Conservation (phyloP, 352 stramenopile species). For the Phytopythium boreale region DNA sequence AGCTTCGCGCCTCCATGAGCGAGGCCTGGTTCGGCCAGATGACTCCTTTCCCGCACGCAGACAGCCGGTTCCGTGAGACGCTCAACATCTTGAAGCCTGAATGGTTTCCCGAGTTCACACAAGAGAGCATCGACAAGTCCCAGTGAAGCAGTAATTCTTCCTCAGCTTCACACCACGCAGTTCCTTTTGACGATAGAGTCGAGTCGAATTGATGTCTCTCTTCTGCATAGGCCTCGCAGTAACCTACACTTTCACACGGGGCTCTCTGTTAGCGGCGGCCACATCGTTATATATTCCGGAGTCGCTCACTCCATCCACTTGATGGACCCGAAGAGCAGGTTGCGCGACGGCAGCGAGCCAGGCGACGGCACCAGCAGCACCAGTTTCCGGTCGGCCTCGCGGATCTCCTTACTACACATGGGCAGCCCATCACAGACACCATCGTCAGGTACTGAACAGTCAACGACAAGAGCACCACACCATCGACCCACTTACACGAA, state of each 20-base stretch:
- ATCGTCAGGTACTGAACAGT: neutral
- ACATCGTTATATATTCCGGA: neutral
- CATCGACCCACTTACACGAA: constrained; percentile 59
- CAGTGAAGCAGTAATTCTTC: neutral
- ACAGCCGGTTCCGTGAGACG: constrained; percentile 1
- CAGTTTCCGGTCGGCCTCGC: constrained; percentile 68
- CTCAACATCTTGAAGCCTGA: neutral
- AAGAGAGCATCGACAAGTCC: constrained; percentile 6
- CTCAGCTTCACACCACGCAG: neutral
- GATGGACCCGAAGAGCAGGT: constrained; percentile 77
- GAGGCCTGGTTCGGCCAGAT: neutral
- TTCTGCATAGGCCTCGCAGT: neutral
- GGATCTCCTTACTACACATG: constrained; percentile 64
- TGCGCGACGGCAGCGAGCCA: constrained; percentile 71
- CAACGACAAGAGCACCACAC: constrained; percentile 3
- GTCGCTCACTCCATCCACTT: constrained; percentile 79
- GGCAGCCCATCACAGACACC: neutral
- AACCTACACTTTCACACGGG: neutral
- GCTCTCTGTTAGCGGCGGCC: neutral
- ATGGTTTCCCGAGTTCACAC: constrained; percentile 1
- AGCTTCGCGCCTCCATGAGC: neutral
- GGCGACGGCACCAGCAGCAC: constrained; percentile 83
- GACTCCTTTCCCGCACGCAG: neutral
- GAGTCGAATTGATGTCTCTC: neutral
- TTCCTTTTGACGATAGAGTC: neutral